phyloP scores from a whole-genome alignment of 176 grass and related monocot genomes.

The Poa pratensis region DNA sequence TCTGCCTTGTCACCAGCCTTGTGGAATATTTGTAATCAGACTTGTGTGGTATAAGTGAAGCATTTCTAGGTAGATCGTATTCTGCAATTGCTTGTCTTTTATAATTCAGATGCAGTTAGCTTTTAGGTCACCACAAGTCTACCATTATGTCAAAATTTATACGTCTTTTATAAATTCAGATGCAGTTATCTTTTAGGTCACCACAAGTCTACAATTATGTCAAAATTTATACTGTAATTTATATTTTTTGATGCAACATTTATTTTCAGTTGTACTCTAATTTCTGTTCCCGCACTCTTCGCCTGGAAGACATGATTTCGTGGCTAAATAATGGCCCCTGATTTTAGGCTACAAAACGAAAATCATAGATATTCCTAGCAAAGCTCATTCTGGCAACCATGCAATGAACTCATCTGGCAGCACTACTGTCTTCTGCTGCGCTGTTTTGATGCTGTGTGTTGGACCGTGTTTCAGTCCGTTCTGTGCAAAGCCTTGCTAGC shows the following conservation, averaged over 20 bases:
- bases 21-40: conserved; percentile 9
- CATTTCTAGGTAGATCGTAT: neutral
- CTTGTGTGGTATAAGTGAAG: neutral
- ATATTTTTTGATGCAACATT: neutral
- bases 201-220: neutral
- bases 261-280: neutral
- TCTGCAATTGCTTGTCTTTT: neutral
- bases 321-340: too few relatives aligned
- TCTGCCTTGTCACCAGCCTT: neutral
- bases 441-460: too few relatives aligned
- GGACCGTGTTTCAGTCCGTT: too few relatives aligned
- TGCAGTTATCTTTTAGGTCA: neutral
- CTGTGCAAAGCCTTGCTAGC: too few relatives aligned
- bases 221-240: neutral
- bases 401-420: too few relatives aligned
- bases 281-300: too few relatives aligned
- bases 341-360: neutral
- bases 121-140: neutral
- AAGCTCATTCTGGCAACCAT: neutral
- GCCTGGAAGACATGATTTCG: too few relatives aligned
- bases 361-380: conserved; percentile 1
- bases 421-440: too few relatives aligned
- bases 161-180: neutral
- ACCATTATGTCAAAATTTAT: too few relatives aligned
- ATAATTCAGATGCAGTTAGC: neutral